Conservation (phyloP, 352 stramenopile genomes). For the Vaucheria bursata region DNA sequence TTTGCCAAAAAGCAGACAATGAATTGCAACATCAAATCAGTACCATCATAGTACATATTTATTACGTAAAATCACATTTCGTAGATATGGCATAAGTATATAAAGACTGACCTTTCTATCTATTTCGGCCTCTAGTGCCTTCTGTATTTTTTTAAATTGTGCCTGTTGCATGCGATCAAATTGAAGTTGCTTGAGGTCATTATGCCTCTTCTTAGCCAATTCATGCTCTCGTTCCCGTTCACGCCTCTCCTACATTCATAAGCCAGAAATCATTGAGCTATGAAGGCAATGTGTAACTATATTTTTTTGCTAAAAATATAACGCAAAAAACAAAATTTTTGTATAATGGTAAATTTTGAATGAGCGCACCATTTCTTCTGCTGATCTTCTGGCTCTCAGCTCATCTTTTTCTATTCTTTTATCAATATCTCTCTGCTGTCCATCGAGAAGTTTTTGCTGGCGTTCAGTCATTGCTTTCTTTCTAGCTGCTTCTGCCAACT, state of each 20-base stretch:
- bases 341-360: too few species aligned
- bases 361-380: conserved; percentile 49
- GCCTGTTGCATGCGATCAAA: conserved; percentile 36
- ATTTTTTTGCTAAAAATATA: too few species aligned
- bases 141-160: conserved; percentile 45
- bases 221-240: conserved; percentile 32
- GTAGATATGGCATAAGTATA: too few species aligned
- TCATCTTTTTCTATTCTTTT: conserved; percentile 43
- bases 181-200: conserved; percentile 36
- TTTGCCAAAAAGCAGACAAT: too few species aligned
- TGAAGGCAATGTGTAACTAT: too few species aligned
- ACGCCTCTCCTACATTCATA: conserved; percentile 26
- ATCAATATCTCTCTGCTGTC: conserved; percentile 48
- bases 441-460: conserved; percentile 43
- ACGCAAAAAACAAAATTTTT: too few species aligned
- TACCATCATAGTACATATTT: too few species aligned
- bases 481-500: conserved; percentile 38
- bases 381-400: conserved; percentile 37
- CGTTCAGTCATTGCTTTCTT: conserved; percentile 44
- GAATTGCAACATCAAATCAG: too few species aligned
- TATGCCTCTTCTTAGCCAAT: conserved; percentile 28
- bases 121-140: conserved; percentile 31
- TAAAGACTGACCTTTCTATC: conserved; percentile 17
- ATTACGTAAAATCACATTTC: too few species aligned
- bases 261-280: too few species aligned